These are phyloP conservation scores for Amanita pallidorosea DNA, from an alignment of 768 basidiomycete species.

Conservation along the genomic window DNA sequence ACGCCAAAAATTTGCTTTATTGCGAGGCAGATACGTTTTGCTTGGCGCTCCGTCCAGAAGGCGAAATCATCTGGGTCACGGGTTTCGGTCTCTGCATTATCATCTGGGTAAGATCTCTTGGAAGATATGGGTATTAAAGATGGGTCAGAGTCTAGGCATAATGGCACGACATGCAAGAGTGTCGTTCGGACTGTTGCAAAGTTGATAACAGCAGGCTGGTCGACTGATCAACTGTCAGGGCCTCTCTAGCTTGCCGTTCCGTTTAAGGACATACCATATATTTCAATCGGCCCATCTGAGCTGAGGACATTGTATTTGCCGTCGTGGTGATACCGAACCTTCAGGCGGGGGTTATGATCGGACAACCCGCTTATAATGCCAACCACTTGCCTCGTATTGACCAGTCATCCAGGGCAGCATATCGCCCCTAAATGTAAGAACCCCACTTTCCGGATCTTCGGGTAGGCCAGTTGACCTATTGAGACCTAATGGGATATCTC, in stretches of 20 bases:
- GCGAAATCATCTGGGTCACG: conserved; percentile 87
- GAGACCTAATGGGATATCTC: conserved; percentile 56
- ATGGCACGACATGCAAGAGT: conserved; percentile 68
- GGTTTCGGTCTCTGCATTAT: conserved; percentile 23
- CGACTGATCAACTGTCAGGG: conserved; percentile 2
- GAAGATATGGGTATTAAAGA: conserved; percentile 69
- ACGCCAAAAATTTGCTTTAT: conserved; percentile 79
- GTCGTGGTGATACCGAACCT: conserved; percentile 91
- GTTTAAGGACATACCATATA: conserved; percentile 54
- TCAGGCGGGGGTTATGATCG: neutral
- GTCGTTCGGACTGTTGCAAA: conserved; percentile 54
- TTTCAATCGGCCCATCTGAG: conserved; percentile 74
- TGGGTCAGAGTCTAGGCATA: conserved; percentile 82
- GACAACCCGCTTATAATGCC: neutral
- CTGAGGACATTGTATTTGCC: conserved; percentile 96
- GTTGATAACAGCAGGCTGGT: conserved; percentile 48
- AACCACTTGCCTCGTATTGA: conserved; percentile 61
- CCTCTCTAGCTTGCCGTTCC: neutral
- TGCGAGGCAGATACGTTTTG: conserved; percentile 73
- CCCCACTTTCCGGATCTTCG: conserved; percentile 44
- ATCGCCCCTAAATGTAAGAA: conserved; percentile 65
- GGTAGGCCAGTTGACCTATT: conserved; percentile 23
- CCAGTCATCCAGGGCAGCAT: conserved; percentile 82
- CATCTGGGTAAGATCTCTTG: conserved; percentile 20
- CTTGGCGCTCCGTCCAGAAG: conserved; percentile 88